phyloP scores from a whole-genome alignment of 2,329 filamentous ascomycete genomes.

The Fusarium tuaranense region DNA sequence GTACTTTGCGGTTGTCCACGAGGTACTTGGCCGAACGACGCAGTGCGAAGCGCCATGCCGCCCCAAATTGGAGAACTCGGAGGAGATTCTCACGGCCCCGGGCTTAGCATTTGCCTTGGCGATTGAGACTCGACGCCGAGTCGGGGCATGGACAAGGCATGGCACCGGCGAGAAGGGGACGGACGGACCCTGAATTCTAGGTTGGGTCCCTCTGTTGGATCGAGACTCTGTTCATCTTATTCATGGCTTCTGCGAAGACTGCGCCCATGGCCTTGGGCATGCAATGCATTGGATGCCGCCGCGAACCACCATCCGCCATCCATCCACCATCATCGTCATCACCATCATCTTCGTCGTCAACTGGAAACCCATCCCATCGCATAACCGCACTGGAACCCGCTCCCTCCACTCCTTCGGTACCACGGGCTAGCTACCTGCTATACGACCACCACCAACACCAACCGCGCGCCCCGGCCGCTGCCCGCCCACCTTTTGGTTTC shows the following conservation, averaged over 20 bases:
- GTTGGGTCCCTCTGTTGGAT: not conserved
- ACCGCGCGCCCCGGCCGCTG: conserved; percentile 39
- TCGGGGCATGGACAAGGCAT: conserved; percentile 8
- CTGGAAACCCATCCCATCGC: conserved; percentile 4
- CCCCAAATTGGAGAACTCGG: conserved; percentile 28
- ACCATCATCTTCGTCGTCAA: conserved; percentile 5
- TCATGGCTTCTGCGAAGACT: not conserved
- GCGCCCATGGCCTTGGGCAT: not conserved
- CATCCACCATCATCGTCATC: not conserved
- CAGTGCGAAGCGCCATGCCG: conserved; percentile 45
- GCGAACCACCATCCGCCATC: not conserved
- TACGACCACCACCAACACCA: conserved; percentile 29
- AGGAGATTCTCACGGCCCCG: conserved; percentile 16
- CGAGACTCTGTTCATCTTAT: not conserved
- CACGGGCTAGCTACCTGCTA: conserved; percentile 10
- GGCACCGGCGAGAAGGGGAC: not conserved
- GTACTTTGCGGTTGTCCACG: conserved; percentile 26
- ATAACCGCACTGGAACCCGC: conserved; percentile 19
- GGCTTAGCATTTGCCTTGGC: conserved; percentile 22
- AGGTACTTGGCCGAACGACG: conserved; percentile 38
- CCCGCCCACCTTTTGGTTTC: conserved; percentile 27
- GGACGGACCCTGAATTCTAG: not conserved
- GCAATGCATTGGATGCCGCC: not conserved
- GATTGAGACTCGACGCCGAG: conserved; percentile 28
- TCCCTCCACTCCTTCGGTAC: conserved; percentile 10